These are phyloP conservation scores for Dactylonectria macrodidyma DNA, from an alignment of 2,329 filamentous ascomycete genomes.

Conservation along the genomic window DNA sequence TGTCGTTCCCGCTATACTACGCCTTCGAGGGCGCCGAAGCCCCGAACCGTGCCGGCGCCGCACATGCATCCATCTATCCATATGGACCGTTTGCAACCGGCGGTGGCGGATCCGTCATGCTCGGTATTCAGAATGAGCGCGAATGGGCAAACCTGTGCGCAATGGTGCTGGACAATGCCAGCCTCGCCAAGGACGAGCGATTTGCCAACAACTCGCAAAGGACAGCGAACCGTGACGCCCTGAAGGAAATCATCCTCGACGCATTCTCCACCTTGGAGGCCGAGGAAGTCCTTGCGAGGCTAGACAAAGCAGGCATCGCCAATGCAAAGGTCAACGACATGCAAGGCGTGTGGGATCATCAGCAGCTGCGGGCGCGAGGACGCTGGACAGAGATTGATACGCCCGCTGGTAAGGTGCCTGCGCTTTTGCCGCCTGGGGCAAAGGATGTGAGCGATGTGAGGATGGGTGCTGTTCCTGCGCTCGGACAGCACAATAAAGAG, in stretches of 20 bases:
- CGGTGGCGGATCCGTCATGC: conserved; percentile 65
- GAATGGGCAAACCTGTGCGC: conserved; percentile 67
- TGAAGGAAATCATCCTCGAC: conserved; percentile 61
- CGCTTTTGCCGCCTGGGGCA: conserved; percentile 65
- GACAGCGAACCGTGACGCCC: conserved; percentile 60
- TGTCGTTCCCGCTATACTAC: conserved; percentile 71
- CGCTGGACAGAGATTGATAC: conserved; percentile 67
- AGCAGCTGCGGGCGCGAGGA: conserved; percentile 64
- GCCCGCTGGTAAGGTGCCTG: conserved; percentile 60
- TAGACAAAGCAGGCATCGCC: conserved; percentile 66
- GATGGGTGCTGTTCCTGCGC: conserved; percentile 61
- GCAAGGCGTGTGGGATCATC: conserved; percentile 68
- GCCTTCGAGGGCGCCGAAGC: conserved; percentile 60
- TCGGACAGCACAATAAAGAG: conserved; percentile 64
- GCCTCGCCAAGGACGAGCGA: conserved; percentile 60
- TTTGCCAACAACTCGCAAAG: conserved; percentile 64
- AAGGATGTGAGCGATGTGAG: conserved; percentile 44
- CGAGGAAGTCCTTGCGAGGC: conserved; percentile 56
- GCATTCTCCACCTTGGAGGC: conserved; percentile 57
- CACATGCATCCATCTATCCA: conserved; percentile 69
- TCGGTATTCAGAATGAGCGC: conserved; percentile 71
- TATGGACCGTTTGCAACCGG: conserved; percentile 69
- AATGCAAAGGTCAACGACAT: conserved; percentile 71
- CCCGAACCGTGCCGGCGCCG: conserved; percentile 63
- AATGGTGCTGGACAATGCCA: conserved; percentile 59